Percentiles rank a stretch among this genome's conserved stretches.
These are phyloP conservation scores for Aspergillus sp. DNA, from an alignment of 2,329 filamentous ascomycete genomes.

Conservation along the genomic window DNA sequence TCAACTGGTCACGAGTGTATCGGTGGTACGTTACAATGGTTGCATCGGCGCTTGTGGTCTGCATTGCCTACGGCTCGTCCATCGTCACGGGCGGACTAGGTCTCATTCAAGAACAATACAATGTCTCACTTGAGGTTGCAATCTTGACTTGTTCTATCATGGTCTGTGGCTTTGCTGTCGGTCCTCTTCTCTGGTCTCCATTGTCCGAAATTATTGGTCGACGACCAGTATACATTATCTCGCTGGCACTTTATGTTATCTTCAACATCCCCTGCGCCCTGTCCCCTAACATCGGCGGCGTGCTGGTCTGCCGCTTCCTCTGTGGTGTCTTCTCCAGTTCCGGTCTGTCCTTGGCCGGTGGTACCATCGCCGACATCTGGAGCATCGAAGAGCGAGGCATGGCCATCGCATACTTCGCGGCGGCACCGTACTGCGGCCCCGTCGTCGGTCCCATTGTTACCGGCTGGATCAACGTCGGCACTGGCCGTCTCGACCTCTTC, in stretches of 20 bases:
- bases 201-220: conserved; percentile 34
- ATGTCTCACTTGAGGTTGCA: conserved; percentile 69
- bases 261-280: conserved; percentile 39
- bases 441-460: conserved; percentile 71
- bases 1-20: conserved; percentile 72
- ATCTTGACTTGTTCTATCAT: conserved; percentile 71
- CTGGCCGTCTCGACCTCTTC: conserved; percentile 31
- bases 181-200: conserved; percentile 32
- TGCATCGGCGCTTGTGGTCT: conserved; percentile 69
- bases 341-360: conserved; percentile 28
- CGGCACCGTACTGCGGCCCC: conserved; percentile 76
- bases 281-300: conserved; percentile 29
- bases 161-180: conserved; percentile 72
- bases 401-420: conserved; percentile 77
- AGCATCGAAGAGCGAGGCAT: conserved; percentile 74
- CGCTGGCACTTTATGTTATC: conserved; percentile 31
- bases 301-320: conserved; percentile 30
- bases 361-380: conserved; percentile 63
- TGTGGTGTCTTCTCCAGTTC: conserved; percentile 33
- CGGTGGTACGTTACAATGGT: conserved; percentile 85
- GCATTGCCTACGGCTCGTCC: conserved; percentile 65
- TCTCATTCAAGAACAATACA: conserved; percentile 62
- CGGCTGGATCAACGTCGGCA: conserved; percentile 61
- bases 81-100: conserved; percentile 73
- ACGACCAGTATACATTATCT: conserved; percentile 34